Evolutionary conservation across 495 filamentous ascomycete species (phyloP), one percentile per base, ranked within the genome.

Genomic region (Talaromyces nanjingensis): DNA sequence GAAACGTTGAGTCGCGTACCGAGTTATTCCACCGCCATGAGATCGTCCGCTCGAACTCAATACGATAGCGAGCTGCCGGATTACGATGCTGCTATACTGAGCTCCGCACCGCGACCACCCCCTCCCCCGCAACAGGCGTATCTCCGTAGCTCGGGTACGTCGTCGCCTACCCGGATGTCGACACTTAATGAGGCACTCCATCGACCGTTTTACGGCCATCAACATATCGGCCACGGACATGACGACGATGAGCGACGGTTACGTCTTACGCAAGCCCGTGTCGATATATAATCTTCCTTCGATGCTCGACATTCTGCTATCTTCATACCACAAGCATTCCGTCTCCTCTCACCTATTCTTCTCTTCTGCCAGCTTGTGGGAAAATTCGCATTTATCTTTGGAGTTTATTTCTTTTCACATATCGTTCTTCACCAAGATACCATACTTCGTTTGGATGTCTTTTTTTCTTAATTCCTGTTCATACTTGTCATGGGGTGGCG

Each of bases 21-120:
- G 4, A 91, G 88, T 59, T 96, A 96, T 71, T 78, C 83, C 4
- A 93, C 91, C 12, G 91, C 91, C 0, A 80, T 92, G 18, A 84
- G 81, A 54, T 79, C 85, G 0, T 81, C 83, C 9, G 75, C 85
- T 16, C 80, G 81, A 47, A 74, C 71, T 29, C 79, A 79, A 14
- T 77, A 68, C 52, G 82, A 80, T 49, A 72, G 73, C 3, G 70
- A 66, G 18, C 73, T 87, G 27, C 84, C 84, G 2, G 79, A 79
- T 60, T 87, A 87, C 69, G 71, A 79, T 25, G 68, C 75, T 12
- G 83, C 79, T 9, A 75, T 80, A 6, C 74, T 79, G 12, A 72
- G 70, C 42, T 60, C 66, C 12, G 64, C 66, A 33, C 67, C 68
- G 18, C 63, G 68, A 1, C 65, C 74, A 5, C 64, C 67, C 25